Percentiles rank a stretch among this genome's conserved stretches.
phyloP scores from a whole-genome alignment of 805 yeast species.

The Candida qinlingensis region DNA sequence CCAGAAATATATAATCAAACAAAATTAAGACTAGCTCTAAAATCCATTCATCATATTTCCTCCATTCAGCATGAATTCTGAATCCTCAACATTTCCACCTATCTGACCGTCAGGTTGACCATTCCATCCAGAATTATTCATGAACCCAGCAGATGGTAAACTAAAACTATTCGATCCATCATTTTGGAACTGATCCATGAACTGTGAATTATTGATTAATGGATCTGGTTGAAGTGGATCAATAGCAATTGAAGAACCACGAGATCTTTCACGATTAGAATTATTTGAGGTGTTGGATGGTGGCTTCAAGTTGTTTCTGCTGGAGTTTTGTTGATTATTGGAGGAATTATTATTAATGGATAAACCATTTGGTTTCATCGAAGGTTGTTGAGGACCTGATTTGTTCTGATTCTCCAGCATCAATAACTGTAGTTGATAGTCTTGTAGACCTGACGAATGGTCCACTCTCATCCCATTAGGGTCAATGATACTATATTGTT shows the following conservation, averaged over 20 bases:
- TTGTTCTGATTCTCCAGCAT: slow-evolving; percentile 72
- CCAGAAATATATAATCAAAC: too few relatives aligned
- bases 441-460: slow-evolving; percentile 54
- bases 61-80: slow-evolving; percentile 5
- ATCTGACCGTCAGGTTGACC: background rate
- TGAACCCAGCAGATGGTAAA: background rate
- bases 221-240: slow-evolving; percentile 26
- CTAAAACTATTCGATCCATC: slow-evolving; percentile 7
- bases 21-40: too few relatives aligned
- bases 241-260: slow-evolving; percentile 16
- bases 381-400: slow-evolving; percentile 6
- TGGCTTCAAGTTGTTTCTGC: background rate
- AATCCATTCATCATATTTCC: slow-evolving; percentile 14
- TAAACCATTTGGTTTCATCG: background rate
- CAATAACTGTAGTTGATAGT: slow-evolving; percentile 76
- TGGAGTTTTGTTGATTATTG: background rate
- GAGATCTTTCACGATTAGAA: background rate
- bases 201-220: slow-evolving; percentile 8
- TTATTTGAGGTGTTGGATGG: background rate
- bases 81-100: slow-evolving; percentile 6
- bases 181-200: slow-evolving; percentile 22
- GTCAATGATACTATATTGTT: slow-evolving; percentile 5
- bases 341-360: background rate
- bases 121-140: background rate
- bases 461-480: slow-evolving; percentile 17